Evolutionary conservation across 1,284 basidiomycete genomes (phyloP).

Genomic region (Vanrija pseudolonga): DNA sequence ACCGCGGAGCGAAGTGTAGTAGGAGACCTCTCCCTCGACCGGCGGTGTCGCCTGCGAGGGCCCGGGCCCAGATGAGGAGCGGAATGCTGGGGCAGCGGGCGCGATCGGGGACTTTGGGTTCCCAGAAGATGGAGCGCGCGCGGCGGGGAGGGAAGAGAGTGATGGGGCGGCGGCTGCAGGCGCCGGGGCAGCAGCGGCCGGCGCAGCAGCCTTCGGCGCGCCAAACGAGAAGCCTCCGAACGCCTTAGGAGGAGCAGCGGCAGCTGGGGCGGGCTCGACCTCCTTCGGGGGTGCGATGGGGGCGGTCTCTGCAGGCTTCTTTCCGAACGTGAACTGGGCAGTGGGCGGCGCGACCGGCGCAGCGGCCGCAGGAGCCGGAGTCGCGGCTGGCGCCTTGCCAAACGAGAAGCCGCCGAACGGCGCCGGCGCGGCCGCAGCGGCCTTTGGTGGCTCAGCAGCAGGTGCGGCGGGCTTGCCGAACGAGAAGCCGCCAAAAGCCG

Average conservation of each 20-base stretch:
- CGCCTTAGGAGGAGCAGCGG: conserved; percentile 11
- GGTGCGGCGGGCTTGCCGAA: conserved; percentile 9
- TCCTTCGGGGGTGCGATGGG: not conserved
- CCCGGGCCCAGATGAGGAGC: conserved; percentile 26
- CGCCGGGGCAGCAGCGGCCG: conserved; percentile 1
- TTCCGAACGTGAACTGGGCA: too few relatives aligned
- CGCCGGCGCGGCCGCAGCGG: conserved; percentile 9
- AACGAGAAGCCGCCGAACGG: conserved; percentile 26
- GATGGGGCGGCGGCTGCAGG: not conserved
- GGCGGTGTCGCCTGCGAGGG: conserved; percentile 26
- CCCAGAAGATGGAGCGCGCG: not conserved
- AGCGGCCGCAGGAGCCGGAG: conserved; percentile 5
- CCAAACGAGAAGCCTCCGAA: conserved; percentile 27
- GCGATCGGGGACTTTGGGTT: conserved; percentile 14
- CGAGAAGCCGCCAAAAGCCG: conserved; percentile 26
- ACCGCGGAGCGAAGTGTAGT: conserved; percentile 72
- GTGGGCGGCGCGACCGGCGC: not conserved
- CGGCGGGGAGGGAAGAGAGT: not conserved
- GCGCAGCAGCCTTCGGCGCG: conserved; percentile 1
- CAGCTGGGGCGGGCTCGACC: conserved; percentile 10
- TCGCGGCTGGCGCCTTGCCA: conserved; percentile 3
- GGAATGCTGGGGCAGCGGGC: conserved; percentile 6
- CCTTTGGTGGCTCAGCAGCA: not conserved
- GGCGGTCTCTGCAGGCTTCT: not conserved
- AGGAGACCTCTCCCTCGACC: conserved; percentile 52